Base-by-base conservation (phyloP, 441 rosid genomes). In the Flueggea neowawraea region DNA sequence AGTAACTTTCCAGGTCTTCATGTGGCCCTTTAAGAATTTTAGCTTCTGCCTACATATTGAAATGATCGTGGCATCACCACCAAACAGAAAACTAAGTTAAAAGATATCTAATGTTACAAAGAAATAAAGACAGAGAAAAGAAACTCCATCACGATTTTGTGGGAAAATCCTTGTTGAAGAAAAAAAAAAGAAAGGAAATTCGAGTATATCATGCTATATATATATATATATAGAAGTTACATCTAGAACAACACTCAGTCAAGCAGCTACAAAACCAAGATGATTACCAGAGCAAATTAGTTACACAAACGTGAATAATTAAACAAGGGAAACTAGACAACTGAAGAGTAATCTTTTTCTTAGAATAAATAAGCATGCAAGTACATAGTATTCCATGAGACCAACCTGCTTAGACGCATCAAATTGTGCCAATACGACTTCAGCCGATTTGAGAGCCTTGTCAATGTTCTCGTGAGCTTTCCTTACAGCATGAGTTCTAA, bases 381-480 rank as follows among this genome's bases (percentile, higher is more conserved):
- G n/a, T 4, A 4, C 7, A 4, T 47, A 47, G 50, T 12, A 47
- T 4, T 47, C 6, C 1, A 47, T 47, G 4, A 6, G 67, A 65
- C 85, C 41, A 76, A 95, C 99, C 99, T 95, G 90, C 54, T 77
- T 89, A 57, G 80, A 86, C 43, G 83, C 75, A 72, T 95, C 97
- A 55, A 95, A 95, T 58, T 89, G 97, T 39, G 82, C 71, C 80
- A 91, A 63, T 62, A 91, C 62, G 74, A 84, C 83, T 77, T 95
- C 97, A 11, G 99, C 97, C 63, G 96, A 67, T 72, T 95, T 95
- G 63, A 91, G 77, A 70, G 99, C 84, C 78, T 68, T 85, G 72
- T 95, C 99, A 33, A 95, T 91, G 67, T 95, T 95, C 87, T 88
- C 99, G 55, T 91, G 96, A 73, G 97, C 99, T 81, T 88, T 91